Evolutionary conservation across 2,329 filamentous ascomycete genomes (phyloP), one percentile per base, ranked within the genome.

Genomic region (Penicillium hordei): DNA sequence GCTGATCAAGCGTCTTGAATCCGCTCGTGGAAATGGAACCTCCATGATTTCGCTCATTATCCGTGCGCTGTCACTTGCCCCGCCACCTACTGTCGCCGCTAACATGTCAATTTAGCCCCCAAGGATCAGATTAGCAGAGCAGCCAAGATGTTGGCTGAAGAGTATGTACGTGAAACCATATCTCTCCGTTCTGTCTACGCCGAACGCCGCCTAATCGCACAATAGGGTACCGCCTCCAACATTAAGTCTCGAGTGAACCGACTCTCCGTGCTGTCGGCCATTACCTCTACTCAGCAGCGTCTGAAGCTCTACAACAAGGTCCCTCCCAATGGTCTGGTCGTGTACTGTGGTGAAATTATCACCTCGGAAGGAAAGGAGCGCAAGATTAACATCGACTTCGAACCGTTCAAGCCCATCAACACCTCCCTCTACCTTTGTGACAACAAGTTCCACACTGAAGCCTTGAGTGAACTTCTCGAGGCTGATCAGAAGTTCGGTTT

Each of bases 341-440:
- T 99, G 68, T 99, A 99, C 85, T 99, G 94, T 78, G 94, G 94
- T 88, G 94, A 99, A 97, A 97, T 99, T 76, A 89, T 99, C 82
- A 99, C 94, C 56, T 89, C 88, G 31, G 94, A 99, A 82, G 94
- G 94, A 79, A 99, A 99, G 80, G 94, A 99, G 81, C 86, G 94
- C 74, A 99, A 97, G 84, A 95, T 99, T 82, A 99, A 99, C 80
- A 99, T 99, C 76, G 95, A 99, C 76, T 99, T 99, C 76, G 94
- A 99, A 80, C 94, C 94, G 33, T 99, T 99, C 85, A 99, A 99
- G 84, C 94, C 94, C 60, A 99, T 99, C 86, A 99, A 99, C 80
- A 99, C 94, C 36, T 99, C 95, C 44, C 86, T 99, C 46, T 99
- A 99, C 78, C 90, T 99, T 60, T 99, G 94, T 81, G 94, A 99